A percentile compares a stretch with the other conserved stretches of the same genome.
phyloP scores from a whole-genome alignment of 768 basidiomycete species.

The Mycena amicta region DNA sequence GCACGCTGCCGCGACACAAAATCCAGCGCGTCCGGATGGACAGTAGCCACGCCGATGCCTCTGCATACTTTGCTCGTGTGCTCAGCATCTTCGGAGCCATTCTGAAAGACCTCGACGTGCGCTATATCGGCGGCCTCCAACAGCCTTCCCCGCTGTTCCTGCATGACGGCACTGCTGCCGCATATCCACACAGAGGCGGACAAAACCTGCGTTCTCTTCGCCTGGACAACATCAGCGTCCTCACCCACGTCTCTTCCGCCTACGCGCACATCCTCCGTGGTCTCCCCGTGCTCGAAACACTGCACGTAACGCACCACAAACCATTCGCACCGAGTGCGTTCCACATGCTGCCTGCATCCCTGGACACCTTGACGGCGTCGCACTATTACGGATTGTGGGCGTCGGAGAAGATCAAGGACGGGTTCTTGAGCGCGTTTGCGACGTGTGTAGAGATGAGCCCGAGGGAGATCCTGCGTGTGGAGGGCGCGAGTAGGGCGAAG shows the following conservation, averaged over 20 bases:
- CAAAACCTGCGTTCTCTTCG: conserved; percentile 26
- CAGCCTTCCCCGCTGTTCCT: conserved; percentile 27
- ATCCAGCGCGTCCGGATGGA: conserved; percentile 28
- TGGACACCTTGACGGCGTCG: conserved; percentile 23
- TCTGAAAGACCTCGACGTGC: conserved; percentile 28
- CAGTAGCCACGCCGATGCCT: conserved; percentile 32
- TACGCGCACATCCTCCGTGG: conserved; percentile 27
- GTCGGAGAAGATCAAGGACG: conserved; percentile 12
- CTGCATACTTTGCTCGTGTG: conserved; percentile 26
- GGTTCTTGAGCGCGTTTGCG: conserved; percentile 22
- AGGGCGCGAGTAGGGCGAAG: conserved; percentile 7
- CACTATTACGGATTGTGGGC: conserved; percentile 29
- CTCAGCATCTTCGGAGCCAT: conserved; percentile 24
- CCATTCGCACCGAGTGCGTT: conserved; percentile 27
- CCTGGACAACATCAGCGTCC: conserved; percentile 32
- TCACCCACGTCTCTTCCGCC: conserved; percentile 25
- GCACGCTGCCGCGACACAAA: conserved; percentile 27
- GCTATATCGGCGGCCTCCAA: conserved; percentile 33
- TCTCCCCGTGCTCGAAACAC: conserved; percentile 24
- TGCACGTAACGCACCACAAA: conserved; percentile 32
- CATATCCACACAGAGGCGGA: conserved; percentile 5
- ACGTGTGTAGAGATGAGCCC: conserved; percentile 15
- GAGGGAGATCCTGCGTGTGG: conserved; percentile 13
- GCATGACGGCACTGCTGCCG: not conserved
- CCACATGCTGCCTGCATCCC: conserved; percentile 23